phyloP scores from a whole-genome alignment of 768 basidiomycete genomes.

The Hericium coralloides region DNA sequence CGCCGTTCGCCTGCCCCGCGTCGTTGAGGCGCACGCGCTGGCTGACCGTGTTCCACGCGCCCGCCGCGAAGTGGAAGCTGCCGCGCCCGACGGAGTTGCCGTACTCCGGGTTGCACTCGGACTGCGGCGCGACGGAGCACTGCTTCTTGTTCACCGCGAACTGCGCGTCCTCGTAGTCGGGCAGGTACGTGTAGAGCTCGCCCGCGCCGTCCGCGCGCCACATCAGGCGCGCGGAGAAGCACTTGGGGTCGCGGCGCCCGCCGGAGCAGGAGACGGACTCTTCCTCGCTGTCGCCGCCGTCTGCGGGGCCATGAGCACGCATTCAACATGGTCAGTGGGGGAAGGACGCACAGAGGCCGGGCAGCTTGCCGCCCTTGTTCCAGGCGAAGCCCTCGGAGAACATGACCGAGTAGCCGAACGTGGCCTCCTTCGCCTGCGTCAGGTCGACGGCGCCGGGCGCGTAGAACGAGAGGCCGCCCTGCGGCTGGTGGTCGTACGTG shows the following conservation, averaged over 20 bases:
- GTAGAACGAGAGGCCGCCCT: conserved; percentile 67
- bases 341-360: conserved; percentile 54
- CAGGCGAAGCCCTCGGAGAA: conserved; percentile 58
- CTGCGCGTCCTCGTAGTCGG: conserved; percentile 27
- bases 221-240: conserved; percentile 66
- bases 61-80: conserved; percentile 49
- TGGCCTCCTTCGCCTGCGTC: conserved; percentile 54
- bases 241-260: conserved; percentile 43
- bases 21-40: conserved; percentile 73
- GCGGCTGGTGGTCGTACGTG: conserved; percentile 35
- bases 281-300: conserved; percentile 44
- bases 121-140: conserved; percentile 37
- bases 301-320: conserved; percentile 20
- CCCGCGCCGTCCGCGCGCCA: conserved; percentile 52
- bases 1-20: conserved; percentile 59
- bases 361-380: conserved; percentile 63
- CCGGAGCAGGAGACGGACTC: conserved; percentile 52
- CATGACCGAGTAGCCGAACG: conserved; percentile 52
- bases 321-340: background rate
- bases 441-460: conserved; percentile 50
- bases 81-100: conserved; percentile 64
- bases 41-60: conserved; percentile 51
- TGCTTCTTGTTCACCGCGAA: conserved; percentile 38
- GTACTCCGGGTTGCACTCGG: conserved; percentile 50
- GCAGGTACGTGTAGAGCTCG: conserved; percentile 68